phyloP scores from a whole-genome alignment of 352 stramenopile genomes.

The Phytophthora tentaculata region DNA sequence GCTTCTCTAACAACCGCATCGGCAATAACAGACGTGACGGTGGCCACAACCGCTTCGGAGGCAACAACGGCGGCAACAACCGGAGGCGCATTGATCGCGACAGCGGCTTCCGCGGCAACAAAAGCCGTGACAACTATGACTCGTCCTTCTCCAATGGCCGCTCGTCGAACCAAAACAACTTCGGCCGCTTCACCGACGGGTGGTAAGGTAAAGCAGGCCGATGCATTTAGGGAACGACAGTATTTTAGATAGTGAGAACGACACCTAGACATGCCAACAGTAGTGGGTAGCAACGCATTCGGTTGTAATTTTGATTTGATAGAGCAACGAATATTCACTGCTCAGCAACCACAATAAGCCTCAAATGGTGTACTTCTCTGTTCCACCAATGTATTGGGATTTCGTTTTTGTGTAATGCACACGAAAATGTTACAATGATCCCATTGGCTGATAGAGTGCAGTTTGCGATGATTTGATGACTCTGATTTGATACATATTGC shows the following conservation, averaged over 20 bases:
- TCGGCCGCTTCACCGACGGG: slow-evolving; percentile 38
- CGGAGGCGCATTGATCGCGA: slow-evolving; percentile 35
- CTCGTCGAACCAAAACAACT: slow-evolving; percentile 34
- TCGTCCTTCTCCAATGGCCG: slow-evolving; percentile 58
- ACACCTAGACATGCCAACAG: slow-evolving; percentile 20
- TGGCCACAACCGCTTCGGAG: slow-evolving; percentile 31
- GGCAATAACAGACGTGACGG: slow-evolving; percentile 26
- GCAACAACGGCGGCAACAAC: slow-evolving; percentile 34
- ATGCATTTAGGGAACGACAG: slow-evolving; percentile 32
- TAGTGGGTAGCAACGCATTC: too few relatives aligned
- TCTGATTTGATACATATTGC: too few relatives aligned
- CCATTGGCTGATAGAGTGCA: too few relatives aligned
- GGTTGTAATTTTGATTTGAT: slow-evolving; percentile 33
- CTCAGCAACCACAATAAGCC: too few relatives aligned
- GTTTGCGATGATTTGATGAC: too few relatives aligned
- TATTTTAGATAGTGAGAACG: slow-evolving; percentile 45
- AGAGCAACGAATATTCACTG: slow-evolving; percentile 35
- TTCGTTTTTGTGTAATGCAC: too few relatives aligned
- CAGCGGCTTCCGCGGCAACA: slow-evolving; percentile 22
- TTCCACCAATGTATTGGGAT: too few relatives aligned
- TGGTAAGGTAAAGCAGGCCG: slow-evolving; percentile 21
- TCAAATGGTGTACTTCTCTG: too few relatives aligned
- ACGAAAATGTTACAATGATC: too few relatives aligned
- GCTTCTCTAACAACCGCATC: slow-evolving; percentile 41
- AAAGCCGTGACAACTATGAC: slow-evolving; percentile 47